Evolutionary conservation across 164 flowering plant genomes (phyloP), one percentile per base, ranked within the genome.

Genomic region (Dillenia turbinata): DNA sequence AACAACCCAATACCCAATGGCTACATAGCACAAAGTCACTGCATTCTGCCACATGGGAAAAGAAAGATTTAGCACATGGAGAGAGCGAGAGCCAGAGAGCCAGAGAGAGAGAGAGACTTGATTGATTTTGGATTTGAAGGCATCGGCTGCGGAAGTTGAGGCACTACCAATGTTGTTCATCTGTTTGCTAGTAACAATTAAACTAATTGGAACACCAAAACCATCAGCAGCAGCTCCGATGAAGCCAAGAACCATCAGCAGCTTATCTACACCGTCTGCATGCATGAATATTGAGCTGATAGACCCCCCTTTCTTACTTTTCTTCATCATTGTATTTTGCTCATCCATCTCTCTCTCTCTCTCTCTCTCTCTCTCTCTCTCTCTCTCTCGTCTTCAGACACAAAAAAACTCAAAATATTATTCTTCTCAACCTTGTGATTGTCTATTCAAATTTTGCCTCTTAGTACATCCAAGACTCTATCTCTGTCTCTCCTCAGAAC

Each of bases 191-290:
- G 78, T 67, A 12, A 83, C 62, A 8, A 68, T 63, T 56, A 83
- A 59, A 47, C 77, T 66, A 10, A 74, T 56, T 0, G 90, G 90
- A 15, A 78, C 80, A 0, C 80, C 55, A 33, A 81, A 52, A 0
- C 90, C 90, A 65, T 85, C 90, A 10, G 86, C 85, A 9, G 80
- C 45, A 13, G 88, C 66, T 7, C 88, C 90, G 44, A 83, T 19
- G 62, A 83, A 62, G 0, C 90, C 90, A 0, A 83, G n/a, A 9
- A 52, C 57, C 90, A 83, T 83, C 68, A 85, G 44, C 54, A 61
- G 52, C 61, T 13, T 9, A 64, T 85, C 90, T 0, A 60, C 61
- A 9, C 63, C 63, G 48, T 85, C 90, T 0, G 88, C 83, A 67
- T 85, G 90, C 83, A 78, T 80, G 76, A 85, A 81, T 16, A 85